A percentile compares a stretch with the other conserved stretches of the same genome.
Evolutionary conservation across 1,139 yeast species (phyloP).

Genomic region (Yamadazyma atlantica): DNA sequence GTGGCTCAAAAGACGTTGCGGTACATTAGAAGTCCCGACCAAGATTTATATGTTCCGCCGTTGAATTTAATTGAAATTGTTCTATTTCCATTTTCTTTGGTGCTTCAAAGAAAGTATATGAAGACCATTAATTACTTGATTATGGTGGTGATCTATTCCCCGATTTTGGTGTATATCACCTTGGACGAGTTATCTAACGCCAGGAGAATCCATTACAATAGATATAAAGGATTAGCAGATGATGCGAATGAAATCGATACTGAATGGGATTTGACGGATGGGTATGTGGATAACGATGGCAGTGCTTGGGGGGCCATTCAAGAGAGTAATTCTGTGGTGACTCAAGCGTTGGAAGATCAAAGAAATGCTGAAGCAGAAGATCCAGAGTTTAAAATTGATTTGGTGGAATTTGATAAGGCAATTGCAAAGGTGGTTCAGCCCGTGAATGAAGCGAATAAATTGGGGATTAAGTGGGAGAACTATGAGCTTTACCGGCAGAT

Average conservation of each 20-base stretch:
- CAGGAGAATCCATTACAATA: constrained; percentile 68
- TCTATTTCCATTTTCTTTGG: constrained; percentile 36
- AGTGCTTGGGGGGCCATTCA: constrained; percentile 41
- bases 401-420: constrained; percentile 46
- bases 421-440: constrained; percentile 56
- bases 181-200: constrained; percentile 66
- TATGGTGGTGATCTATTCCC: constrained; percentile 68
- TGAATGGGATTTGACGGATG: constrained; percentile 84
- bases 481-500: constrained; percentile 54
- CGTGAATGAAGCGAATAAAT: constrained; percentile 50
- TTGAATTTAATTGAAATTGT: constrained; percentile 68
- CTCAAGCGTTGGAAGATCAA: constrained; percentile 48
- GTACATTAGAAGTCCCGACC: constrained; percentile 86
- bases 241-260: constrained; percentile 80
- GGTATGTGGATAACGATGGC: constrained; percentile 49
- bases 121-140: constrained; percentile 46
- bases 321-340: constrained; percentile 36
- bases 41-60: constrained; percentile 83
- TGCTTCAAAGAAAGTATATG: constrained; percentile 27
- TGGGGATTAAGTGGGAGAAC: constrained; percentile 68
- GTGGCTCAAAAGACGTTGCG: constrained; percentile 82
- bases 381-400: constrained; percentile 60
- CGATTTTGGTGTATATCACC: constrained; percentile 62
- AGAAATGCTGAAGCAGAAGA: constrained; percentile 67
- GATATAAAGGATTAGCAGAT: constrained; percentile 63